Evolutionary conservation across 768 basidiomycete genomes (phyloP), one percentile per base, ranked within the genome.

Genomic region (Mrakia blollopis): DNA sequence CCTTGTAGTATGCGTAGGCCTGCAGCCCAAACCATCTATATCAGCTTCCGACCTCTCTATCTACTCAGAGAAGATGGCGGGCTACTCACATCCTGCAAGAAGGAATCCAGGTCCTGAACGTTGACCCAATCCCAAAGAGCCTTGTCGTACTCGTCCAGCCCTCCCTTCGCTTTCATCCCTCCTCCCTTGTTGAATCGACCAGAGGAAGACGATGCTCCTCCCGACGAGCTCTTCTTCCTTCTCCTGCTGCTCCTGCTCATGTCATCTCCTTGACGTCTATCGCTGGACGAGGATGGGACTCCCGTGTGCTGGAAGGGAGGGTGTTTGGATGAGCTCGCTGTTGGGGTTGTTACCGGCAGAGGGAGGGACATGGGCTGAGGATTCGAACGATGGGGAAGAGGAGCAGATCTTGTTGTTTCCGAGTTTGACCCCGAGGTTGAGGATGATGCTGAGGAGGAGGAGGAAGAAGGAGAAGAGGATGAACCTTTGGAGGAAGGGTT

Each of bases 41-140:
- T 23, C 35, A 57, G 23, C 50, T 23, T 5, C 60, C 44, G 10
- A n/a, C n/a, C n/a, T n/a, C n/a, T n/a, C n/a, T 6, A 14, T 28
- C 14, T 25, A 54, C 21, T n/a, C 54, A 32, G 62, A 73, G 30
- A n/a, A 14, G 21, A 28, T 28, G 62, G 18, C 16, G 2, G 47
- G 21, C 14, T 14, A 78, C 83, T 75, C 54, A 93, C 93, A 79
- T 98, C 94, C 84, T 96, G 93, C 39, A 99, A 85, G 83, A 95
- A 99, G 11, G 89, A 90, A 81, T 99, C 97, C 54, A 99, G 87
- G 82, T 99, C 98, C 82, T 94, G 93, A 18, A 98, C 94, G 82
- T 99, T 99, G 77, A 98, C 94, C 97, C 97, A 99, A 76, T 92
- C 91, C 97, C 97, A 99, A 68, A 98, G 84, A 0, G 97, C 97